Evolutionary conservation across 148 eudicot genomes (phyloP).

Genomic region (Rhododendron simsii): DNA sequence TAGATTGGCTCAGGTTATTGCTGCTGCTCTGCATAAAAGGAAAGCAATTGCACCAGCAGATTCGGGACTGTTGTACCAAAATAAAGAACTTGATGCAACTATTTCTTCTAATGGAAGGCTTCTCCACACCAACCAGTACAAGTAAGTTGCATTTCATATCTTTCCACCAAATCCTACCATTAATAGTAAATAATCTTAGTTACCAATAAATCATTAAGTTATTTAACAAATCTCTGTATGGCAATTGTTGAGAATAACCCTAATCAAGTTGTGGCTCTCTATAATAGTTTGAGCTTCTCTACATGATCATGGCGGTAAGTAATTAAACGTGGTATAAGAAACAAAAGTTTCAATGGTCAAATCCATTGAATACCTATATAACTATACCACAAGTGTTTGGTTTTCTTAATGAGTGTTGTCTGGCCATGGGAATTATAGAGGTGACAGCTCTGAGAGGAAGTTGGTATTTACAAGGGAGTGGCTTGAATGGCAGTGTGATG

Average conservation of each 20-base stretch:
- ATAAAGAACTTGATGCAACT: slow-evolving; percentile 43
- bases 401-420: neutral
- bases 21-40: slow-evolving; percentile 39
- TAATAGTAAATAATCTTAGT: neutral
- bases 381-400: neutral
- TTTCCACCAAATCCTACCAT: neutral
- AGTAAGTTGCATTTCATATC: slow-evolving; percentile 22
- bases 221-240: neutral
- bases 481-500: neutral
- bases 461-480: neutral
- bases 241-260: neutral
- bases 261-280: neutral
- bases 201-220: neutral
- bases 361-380: neutral
- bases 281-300: neutral
- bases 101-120: slow-evolving; percentile 48
- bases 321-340: neutral
- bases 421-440: neutral
- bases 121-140: slow-evolving; percentile 47
- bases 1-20: slow-evolving; percentile 45
- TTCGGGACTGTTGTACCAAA: slow-evolving; percentile 26
- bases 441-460: neutral
- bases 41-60: slow-evolving; percentile 25
- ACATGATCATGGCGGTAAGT: neutral
- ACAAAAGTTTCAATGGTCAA: neutral